phyloP scores from a whole-genome alignment of 2,329 filamentous ascomycete species.

The Fusarium falciforme region DNA sequence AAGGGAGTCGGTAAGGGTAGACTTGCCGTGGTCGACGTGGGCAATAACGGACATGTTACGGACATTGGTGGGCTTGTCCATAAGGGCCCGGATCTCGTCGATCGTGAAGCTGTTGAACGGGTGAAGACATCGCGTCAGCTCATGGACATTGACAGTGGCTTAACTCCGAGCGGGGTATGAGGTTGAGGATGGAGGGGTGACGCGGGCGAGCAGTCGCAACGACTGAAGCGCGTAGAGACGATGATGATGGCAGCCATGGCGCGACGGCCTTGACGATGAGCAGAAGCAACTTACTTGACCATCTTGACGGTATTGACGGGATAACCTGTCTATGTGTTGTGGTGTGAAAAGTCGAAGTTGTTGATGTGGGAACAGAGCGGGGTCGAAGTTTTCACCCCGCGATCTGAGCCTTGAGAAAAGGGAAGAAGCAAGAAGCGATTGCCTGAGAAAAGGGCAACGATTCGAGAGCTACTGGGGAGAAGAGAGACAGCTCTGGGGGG shows the following conservation, averaged over 20 bases:
- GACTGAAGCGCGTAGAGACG: neutral
- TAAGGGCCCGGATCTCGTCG: slow-evolving; percentile 85
- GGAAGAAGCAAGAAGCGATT: slow-evolving; percentile 45
- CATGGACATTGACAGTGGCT: slow-evolving; percentile 42
- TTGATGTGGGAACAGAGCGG: slow-evolving; percentile 56
- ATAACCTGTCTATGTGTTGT: slow-evolving; percentile 53
- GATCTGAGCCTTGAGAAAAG: slow-evolving; percentile 46
- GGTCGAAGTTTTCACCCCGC: slow-evolving; percentile 58
- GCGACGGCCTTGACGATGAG: neutral
- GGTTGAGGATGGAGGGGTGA: slow-evolving; percentile 33
- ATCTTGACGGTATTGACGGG: slow-evolving; percentile 88
- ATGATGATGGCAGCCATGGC: slow-evolving; percentile 9
- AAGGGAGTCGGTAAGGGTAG: slow-evolving; percentile 98
- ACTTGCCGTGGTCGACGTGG: slow-evolving; percentile 99
- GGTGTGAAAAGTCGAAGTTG: slow-evolving; percentile 50
- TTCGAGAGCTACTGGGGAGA: slow-evolving; percentile 48
- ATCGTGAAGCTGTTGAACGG: slow-evolving; percentile 86
- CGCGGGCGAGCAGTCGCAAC: slow-evolving; percentile 3
- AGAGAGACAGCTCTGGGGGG: slow-evolving; percentile 52
- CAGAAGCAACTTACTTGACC: slow-evolving; percentile 88
- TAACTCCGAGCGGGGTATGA: slow-evolving; percentile 56
- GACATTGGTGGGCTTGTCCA: slow-evolving; percentile 83
- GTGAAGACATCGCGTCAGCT: slow-evolving; percentile 61
- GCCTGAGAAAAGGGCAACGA: slow-evolving; percentile 41
- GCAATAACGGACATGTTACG: slow-evolving; percentile 99